Percentiles rank a stretch among this genome's conserved stretches.
Evolutionary conservation across 225 moss, liverwort and hornwort genomes (phyloP).

Genomic region (Pseudisothecium myosuroides): DNA sequence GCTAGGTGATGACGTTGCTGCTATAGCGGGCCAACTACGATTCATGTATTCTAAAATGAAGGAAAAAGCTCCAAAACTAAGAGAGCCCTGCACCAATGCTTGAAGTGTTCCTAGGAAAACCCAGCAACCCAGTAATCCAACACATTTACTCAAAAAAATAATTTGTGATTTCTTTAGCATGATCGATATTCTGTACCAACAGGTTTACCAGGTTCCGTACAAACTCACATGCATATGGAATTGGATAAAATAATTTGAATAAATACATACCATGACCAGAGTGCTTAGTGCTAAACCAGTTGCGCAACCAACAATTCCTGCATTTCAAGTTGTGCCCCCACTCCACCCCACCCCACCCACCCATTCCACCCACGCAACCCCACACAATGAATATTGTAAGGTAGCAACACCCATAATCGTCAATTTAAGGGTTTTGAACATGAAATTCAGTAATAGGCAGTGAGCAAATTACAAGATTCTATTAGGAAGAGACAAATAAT

Average conservation of each 20-base stretch:
- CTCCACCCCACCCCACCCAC: no score
- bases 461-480: no score
- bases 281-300: no score
- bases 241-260: not conserved
- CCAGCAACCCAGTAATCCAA: not conserved
- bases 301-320: no score
- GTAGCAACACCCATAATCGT: no score
- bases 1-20: conserved; percentile 19
- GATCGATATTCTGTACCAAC: not conserved
- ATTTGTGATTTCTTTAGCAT: not conserved
- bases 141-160: not conserved
- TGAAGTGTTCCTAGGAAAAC: conserved; percentile 61
- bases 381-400: no score
- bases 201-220: not conserved
- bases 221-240: not conserved
- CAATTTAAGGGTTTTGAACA: no score
- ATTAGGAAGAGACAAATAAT: no score
- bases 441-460: no score
- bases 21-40: conserved; percentile 51
- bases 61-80: conserved; percentile 90
- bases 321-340: no score
- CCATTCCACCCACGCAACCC: no score
- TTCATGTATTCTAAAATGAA: conserved; percentile 76
- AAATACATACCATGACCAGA: no score
- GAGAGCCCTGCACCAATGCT: conserved; percentile 78